Conservation (phyloP, 768 basidiomycete genomes). For the Kwoniella shandongensis region DNA sequence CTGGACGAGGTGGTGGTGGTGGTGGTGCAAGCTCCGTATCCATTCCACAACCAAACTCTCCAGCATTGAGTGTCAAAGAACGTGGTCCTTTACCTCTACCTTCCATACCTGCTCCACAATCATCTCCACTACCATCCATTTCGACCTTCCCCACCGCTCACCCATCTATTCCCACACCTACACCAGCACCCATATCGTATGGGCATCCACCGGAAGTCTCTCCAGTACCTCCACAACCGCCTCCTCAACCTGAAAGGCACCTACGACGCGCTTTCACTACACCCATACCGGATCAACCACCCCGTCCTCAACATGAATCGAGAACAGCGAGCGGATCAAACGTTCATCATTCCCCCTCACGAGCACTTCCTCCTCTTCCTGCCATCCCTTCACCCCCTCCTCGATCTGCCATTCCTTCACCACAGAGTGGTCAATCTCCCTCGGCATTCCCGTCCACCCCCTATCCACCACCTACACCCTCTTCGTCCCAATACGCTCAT, state of each 20-base stretch:
- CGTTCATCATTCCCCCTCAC: slow-evolving; percentile 25
- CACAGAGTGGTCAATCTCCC: slow-evolving; percentile 16
- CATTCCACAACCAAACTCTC: slow-evolving; percentile 1
- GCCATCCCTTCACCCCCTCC: slow-evolving; percentile 31
- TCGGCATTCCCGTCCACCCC: slow-evolving; percentile 8
- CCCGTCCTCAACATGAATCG: slow-evolving; percentile 20
- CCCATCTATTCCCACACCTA: slow-evolving; percentile 5
- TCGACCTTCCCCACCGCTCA: slow-evolving; percentile 9
- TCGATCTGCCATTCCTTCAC: slow-evolving; percentile 6
- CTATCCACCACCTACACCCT: slow-evolving; percentile 13
- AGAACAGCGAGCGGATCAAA: slow-evolving; percentile 24
- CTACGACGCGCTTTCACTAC: slow-evolving; percentile 39
- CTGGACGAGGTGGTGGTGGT: slow-evolving; percentile 22
- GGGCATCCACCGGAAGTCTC: slow-evolving; percentile 11
- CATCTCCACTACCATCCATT: slow-evolving; percentile 31
- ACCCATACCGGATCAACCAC: slow-evolving; percentile 13
- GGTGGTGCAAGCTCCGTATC: neutral
- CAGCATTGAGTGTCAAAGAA: slow-evolving; percentile 1
- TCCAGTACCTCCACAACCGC: slow-evolving; percentile 36
- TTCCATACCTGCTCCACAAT: slow-evolving; percentile 39
- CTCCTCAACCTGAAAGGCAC: slow-evolving; percentile 47
- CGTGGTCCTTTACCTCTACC: slow-evolving; percentile 21
- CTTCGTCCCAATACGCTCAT: slow-evolving; percentile 3
- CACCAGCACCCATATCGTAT: slow-evolving; percentile 1
- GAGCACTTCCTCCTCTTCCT: slow-evolving; percentile 38